Base-by-base conservation (phyloP, 148 eudicot species). In the Cornus florida region DNA sequence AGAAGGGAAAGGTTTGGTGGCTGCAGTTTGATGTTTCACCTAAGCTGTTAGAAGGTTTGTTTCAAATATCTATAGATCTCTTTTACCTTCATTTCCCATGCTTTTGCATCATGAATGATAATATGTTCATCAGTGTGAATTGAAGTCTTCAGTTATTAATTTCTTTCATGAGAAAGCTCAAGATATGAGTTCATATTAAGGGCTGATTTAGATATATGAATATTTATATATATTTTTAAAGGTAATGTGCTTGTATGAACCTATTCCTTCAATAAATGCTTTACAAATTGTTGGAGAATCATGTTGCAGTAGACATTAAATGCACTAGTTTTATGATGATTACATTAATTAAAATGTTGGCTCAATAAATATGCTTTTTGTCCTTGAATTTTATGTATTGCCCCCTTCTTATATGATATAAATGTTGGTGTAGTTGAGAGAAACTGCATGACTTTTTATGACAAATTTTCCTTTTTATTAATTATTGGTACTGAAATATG, bases 11-110 rank as follows among this genome's bases (percentile, higher is more conserved):
- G 74, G 86, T 83, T 69, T 93, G 97, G 97, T 89, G 94, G 97
- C 86, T 89, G 91, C 86, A 89, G 71, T 93, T 93, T 85, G 93
- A 93, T 67, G 92, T 93, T 24, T 80, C 91, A 72, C 94, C 93
- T 3, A 88, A 81, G 79, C 91, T 82, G 14, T 74, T 93, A 43
- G 87, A 91, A 88, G 97, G 97, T 91, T 70, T 66, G 87, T 85
- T 57, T 17, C 79, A 20, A 69, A 13, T 71, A 11, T 20, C 35
- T 56, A 19, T 41, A 32, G 13, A 11, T 31, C 39, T 59, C 12
- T 65, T n/a, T n/a, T n/a, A 14, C 23, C 31, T 81, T 31, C 62
- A 31, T 66, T 13, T 78, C 56, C 67, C 14, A 50, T 62, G 14
- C 53, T 13, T 39, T 39, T 73, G 22, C 46, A 56, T 32, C 67